Evolutionary conservation across 495 filamentous ascomycete genomes (phyloP).

Genomic region (Polyplosphaeria fusca): DNA sequence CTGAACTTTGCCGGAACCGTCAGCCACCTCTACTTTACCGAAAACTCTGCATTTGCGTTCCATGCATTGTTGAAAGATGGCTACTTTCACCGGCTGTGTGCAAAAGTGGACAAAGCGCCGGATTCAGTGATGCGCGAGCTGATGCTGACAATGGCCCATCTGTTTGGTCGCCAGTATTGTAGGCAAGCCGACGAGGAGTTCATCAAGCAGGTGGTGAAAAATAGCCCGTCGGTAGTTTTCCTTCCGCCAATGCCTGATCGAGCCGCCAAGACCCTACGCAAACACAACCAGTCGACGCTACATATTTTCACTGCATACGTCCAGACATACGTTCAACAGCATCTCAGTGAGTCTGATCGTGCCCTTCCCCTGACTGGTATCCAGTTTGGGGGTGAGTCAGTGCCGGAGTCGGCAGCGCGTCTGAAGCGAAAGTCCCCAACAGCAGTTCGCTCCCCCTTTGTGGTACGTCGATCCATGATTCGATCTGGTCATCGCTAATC

Average conservation of each 20-base stretch:
- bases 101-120: slow-evolving; percentile 45
- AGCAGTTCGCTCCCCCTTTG: slow-evolving; percentile 61
- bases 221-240: slow-evolving; percentile 57
- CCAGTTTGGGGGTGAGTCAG: slow-evolving; percentile 41
- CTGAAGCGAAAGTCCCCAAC: slow-evolving; percentile 31
- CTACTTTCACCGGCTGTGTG: slow-evolving; percentile 64
- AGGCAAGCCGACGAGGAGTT: slow-evolving; percentile 46
- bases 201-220: slow-evolving; percentile 46
- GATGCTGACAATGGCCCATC: slow-evolving; percentile 64
- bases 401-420: not conserved
- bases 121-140: slow-evolving; percentile 47
- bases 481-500: too few relatives aligned
- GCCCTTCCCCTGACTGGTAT: slow-evolving; percentile 58
- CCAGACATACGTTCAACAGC: slow-evolving; percentile 61
- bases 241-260: slow-evolving; percentile 59
- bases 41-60: slow-evolving; percentile 69
- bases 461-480: too few relatives aligned
- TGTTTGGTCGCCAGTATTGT: slow-evolving; percentile 59
- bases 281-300: slow-evolving; percentile 63
- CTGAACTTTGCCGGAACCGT: slow-evolving; percentile 67
- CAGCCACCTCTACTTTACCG: slow-evolving; percentile 69
- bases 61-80: slow-evolving; percentile 66
- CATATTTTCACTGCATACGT: slow-evolving; percentile 65
- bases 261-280: slow-evolving; percentile 52
- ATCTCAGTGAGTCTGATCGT: slow-evolving; percentile 51